Conservation (phyloP, 108 stramenopile species). For the Nitzschia inconspicua region DNA sequence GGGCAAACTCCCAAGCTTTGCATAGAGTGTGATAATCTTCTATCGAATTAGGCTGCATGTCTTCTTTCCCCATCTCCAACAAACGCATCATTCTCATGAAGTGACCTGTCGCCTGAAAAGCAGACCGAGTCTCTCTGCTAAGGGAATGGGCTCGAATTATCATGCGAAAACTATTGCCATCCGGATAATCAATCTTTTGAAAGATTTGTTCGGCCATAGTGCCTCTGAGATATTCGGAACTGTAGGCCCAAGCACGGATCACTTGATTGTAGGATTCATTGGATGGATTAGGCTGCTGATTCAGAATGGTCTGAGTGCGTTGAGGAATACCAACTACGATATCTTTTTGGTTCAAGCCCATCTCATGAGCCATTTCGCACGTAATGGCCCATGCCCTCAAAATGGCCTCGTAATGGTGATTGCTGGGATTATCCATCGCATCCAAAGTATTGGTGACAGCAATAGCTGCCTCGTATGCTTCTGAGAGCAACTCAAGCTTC, state of each 20-base stretch:
- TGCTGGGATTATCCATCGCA: conserved; percentile 10
- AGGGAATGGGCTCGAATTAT: conserved; percentile 62
- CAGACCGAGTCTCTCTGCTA: conserved; percentile 40
- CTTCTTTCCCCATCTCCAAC: conserved; percentile 40
- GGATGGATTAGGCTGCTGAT: background rate
- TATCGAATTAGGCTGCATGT: conserved; percentile 67
- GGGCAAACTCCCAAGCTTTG: conserved; percentile 65
- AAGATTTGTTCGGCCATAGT: conserved; percentile 43
- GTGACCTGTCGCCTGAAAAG: conserved; percentile 69
- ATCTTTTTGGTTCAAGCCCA: background rate
- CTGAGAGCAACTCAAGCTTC: too few species aligned
- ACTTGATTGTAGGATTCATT: conserved; percentile 33
- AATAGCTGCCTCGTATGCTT: too few species aligned
- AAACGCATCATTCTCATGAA: conserved; percentile 65
- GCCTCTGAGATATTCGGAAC: conserved; percentile 44
- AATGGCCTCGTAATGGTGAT: conserved; percentile 14
- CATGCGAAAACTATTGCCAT: conserved; percentile 42
- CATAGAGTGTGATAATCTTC: conserved; percentile 75
- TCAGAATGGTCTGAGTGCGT: conserved; percentile 41
- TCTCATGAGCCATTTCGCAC: conserved; percentile 12
- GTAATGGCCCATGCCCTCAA: conserved; percentile 26
- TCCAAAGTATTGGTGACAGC: conserved; percentile 10
- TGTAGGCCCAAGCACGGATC: conserved; percentile 46
- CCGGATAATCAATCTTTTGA: conserved; percentile 16
- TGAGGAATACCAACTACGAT: conserved; percentile 40